Base-by-base conservation (phyloP, 768 basidiomycete genomes). In the Lanmaoa rubissima region DNA sequence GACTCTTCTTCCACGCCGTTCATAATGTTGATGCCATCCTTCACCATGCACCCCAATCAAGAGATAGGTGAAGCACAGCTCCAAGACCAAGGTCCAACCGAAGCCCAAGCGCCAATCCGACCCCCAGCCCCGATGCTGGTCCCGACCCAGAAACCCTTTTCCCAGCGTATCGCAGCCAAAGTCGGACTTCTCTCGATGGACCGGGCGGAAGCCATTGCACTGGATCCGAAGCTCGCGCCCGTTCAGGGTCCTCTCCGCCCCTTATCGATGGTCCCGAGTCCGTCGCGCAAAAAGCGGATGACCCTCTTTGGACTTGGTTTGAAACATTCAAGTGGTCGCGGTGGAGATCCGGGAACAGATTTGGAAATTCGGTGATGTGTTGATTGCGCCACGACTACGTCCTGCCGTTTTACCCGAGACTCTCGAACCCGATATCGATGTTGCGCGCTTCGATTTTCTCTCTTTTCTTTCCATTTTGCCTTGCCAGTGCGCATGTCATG, bases 141-240 rank as follows among this genome's bases (percentile, higher is more conserved):
- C 28, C 28, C 28, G 7, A 12, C 50, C 17, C 53, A 54, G 2
- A 52, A 42, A 31, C 54, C 58, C 2, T 44, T 63, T 46, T 46
- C 59, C 8, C 52, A 59, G 31, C 61, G 59, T 2, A 28, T 61
- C 38, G 58, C 45, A 16, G 47, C 59, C 51, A 61, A 61, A 32
- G 61, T 59, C 57, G 64, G 57, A 36, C 36, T 53, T 21, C 60
- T 71, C 26, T 62, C 71, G n/a, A 48, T 36, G 34, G 69, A 71
- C 46, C 61, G 67, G 2, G 60, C 45, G 4, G 65, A 67, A 45
- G 65, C 67, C 19, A 71, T 71, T n/a, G 40, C 56, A 4, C 53
- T 59, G n/a, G 67, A 71, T 38, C 71, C 69, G 14, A 71, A 73
- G 55, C 69, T 71, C 35, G 67, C 69, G 3, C 69, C 69, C 31